Base-by-base conservation (phyloP, 2,329 filamentous ascomycete genomes). In the Alternaria arborescens region DNA sequence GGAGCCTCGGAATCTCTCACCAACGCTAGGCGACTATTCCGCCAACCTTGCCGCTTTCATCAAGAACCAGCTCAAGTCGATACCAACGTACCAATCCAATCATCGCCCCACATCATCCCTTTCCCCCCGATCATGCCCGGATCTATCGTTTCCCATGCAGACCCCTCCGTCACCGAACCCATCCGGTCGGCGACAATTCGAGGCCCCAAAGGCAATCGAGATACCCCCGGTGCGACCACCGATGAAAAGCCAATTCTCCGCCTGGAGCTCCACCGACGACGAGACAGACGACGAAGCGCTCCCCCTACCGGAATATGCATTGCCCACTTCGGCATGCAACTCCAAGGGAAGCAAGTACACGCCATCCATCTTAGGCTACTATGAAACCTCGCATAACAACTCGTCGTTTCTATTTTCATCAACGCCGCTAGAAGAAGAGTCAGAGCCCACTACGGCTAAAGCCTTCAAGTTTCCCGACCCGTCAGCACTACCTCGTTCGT, bases 191-290 rank as follows among this genome's bases (percentile, higher is more conserved):
- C 68, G 69, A 24, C 67, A 64, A 4, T 22, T 56, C 8, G 73
- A 72, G 3, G 66, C 65, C 40, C 74, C 71, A 6, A 60, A 61
- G n/a, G 26, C 68, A 18, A 73, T 77, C 11, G 62, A 68, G 14
- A 77, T 77, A 8, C 75, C 75, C 8, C 68, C 71, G 8, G 54
- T 77, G 6, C 69, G 73, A 28, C 74, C 76, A 32, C 76, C 76
- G 2, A 55, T 75, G 54, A 67, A 64, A 47, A 78, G 76, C 51
- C 69, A 71, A 10, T 78, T 78, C 53, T 78, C 76, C 12, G 75
- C 69, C 1, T 78, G 76, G 76, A 78, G 76, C 60, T 77, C 76
- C 4, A 71, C 75, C 1, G 75, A 77, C 43, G 76, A 77, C 14
- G 75, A 72, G 6, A 70, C 63, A 8, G 71, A 71, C 34, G 72